phyloP scores from a whole-genome alignment of 2,329 filamentous ascomycete genomes.

The Fonsecaea pugnacius region DNA sequence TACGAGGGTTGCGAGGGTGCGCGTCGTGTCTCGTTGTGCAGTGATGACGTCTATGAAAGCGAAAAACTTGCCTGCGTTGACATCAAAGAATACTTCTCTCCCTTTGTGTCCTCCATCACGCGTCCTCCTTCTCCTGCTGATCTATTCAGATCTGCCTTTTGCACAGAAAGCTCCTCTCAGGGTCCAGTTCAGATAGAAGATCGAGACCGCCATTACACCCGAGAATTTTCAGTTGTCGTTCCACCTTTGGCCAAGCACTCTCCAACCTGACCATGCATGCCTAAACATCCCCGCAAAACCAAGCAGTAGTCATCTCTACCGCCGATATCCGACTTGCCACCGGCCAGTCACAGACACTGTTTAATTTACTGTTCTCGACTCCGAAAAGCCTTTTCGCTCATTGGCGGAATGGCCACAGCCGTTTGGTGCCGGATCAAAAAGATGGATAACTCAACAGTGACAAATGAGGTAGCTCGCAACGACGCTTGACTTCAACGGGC shows the following conservation, averaged over 20 bases:
- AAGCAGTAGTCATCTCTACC: background rate
- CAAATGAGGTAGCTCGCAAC: background rate
- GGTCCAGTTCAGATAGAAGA: background rate
- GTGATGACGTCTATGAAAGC: background rate
- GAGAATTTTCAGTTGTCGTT: background rate
- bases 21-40: background rate
- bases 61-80: background rate
- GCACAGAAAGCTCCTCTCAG: background rate
- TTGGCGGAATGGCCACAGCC: background rate
- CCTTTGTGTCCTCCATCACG: background rate
- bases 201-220: background rate
- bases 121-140: background rate
- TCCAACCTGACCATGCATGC: background rate
- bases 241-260: background rate
- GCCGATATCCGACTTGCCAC: background rate
- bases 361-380: background rate
- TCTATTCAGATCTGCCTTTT: background rate
- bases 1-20: background rate
- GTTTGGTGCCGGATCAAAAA: background rate
- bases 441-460: background rate
- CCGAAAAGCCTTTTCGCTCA: conserved; percentile 1
- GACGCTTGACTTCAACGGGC: background rate
- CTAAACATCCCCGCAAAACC: background rate
- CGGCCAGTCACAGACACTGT: background rate
- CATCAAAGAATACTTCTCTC: background rate